Conservation (phyloP, 2,329 filamentous ascomycete species). For the Alternaria sp. region DNA sequence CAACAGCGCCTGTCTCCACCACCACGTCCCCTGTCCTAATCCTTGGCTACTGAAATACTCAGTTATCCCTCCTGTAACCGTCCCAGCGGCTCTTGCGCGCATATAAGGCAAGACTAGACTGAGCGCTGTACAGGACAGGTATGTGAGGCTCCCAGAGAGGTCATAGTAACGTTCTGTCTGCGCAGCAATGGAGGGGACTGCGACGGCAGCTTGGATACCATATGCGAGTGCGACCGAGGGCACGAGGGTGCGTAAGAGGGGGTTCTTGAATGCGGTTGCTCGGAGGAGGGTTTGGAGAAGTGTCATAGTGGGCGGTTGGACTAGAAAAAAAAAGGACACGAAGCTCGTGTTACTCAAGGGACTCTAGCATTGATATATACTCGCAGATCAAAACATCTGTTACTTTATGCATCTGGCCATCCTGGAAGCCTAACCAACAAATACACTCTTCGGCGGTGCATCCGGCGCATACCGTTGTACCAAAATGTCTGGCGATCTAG, state of each 20-base stretch:
- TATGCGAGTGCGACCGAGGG: slow-evolving; percentile 70
- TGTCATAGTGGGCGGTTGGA: slow-evolving; percentile 33
- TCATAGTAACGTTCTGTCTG: slow-evolving; percentile 75
- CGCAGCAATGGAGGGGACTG: slow-evolving; percentile 67
- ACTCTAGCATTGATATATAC: not conserved
- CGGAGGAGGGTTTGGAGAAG: slow-evolving; percentile 62
- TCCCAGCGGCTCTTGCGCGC: slow-evolving; percentile 62
- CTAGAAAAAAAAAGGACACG: not conserved
- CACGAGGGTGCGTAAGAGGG: slow-evolving; percentile 69
- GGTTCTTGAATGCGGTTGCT: slow-evolving; percentile 68
- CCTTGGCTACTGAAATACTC: slow-evolving; percentile 42
- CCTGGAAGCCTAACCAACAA: not conserved
- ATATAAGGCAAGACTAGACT: slow-evolving; percentile 69
- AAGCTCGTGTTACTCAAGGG: not conserved
- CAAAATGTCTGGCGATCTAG: slow-evolving; percentile 30
- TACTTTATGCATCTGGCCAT: not conserved
- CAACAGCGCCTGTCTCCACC: slow-evolving; percentile 69
- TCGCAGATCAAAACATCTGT: not conserved
- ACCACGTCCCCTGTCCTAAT: slow-evolving; percentile 49
- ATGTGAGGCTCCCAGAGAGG: slow-evolving; percentile 71
- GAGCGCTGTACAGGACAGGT: slow-evolving; percentile 70
- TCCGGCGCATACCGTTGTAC: slow-evolving; percentile 12
- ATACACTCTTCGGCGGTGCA: not conserved
- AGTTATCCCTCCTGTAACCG: slow-evolving; percentile 48
- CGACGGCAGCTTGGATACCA: slow-evolving; percentile 69